A percentile compares a stretch with the other conserved stretches of the same genome.
phyloP scores from a whole-genome alignment of 2,329 filamentous ascomycete genomes.

The Fusarium pseudoanthophilum region DNA sequence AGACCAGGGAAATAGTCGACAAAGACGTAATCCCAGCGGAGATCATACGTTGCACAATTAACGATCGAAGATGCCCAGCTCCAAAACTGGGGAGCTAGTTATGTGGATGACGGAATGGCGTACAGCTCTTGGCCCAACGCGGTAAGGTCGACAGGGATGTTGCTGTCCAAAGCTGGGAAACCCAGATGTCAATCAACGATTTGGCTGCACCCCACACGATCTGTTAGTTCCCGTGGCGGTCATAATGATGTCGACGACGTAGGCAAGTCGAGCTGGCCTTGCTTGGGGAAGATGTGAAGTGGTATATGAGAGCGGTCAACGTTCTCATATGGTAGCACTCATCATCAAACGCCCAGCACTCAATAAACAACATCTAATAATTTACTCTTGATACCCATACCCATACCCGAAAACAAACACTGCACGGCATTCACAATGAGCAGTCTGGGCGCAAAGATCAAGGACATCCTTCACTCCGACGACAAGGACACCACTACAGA shows the following conservation, averaged over 20 bases:
- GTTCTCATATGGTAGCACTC: background rate
- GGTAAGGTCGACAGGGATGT: conserved; percentile 27
- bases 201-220: conserved; percentile 21
- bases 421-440: conserved; percentile 4
- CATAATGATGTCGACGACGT: conserved; percentile 38
- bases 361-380: background rate
- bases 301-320: conserved; percentile 21
- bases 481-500: conserved; percentile 11
- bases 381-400: background rate
- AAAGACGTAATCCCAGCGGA: conserved; percentile 7
- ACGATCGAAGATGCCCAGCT: background rate
- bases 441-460: conserved; percentile 25
- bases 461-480: conserved; percentile 13
- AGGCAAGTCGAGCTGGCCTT: background rate
- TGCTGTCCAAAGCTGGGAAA: conserved; percentile 2
- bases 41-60: conserved; percentile 5
- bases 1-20: conserved; percentile 4
- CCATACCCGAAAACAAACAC: background rate
- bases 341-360: background rate
- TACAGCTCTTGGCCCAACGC: conserved; percentile 1
- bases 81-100: background rate
- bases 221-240: conserved; percentile 20
- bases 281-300: background rate
- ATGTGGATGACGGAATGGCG: conserved; percentile 33
- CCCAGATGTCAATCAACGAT: conserved; percentile 11